Percentiles rank a stretch among this genome's conserved stretches.
Conservation (phyloP, 2,329 filamentous ascomycete genomes). For the Didymella pinodella region DNA sequence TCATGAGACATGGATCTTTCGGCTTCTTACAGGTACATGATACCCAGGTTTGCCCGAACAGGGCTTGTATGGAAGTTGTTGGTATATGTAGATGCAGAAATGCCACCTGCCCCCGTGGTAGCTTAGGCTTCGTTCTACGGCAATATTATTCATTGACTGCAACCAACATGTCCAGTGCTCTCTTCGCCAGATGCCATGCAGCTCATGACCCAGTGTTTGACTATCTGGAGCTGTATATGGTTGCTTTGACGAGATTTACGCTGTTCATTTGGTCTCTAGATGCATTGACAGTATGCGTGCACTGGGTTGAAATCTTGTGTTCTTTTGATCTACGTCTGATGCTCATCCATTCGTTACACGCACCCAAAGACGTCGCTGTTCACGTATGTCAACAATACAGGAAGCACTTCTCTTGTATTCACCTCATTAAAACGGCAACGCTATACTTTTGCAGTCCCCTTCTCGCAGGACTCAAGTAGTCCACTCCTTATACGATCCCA, state of each 20-base stretch:
- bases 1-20: slow-evolving; percentile 26
- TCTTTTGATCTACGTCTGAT: background rate
- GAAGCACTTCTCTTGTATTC: background rate
- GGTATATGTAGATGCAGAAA: slow-evolving; percentile 10
- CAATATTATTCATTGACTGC: slow-evolving; percentile 12
- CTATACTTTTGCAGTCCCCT: background rate
- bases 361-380: background rate
- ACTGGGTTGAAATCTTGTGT: no score
- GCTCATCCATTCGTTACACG: background rate
- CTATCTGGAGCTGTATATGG: background rate
- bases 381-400: background rate
- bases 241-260: background rate
- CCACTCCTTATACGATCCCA: slow-evolving; percentile 53
- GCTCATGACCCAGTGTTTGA: no score
- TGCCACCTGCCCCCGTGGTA: slow-evolving; percentile 1
- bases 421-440: background rate
- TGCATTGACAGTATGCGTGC: no score
- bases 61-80: slow-evolving; percentile 7
- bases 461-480: slow-evolving; percentile 15
- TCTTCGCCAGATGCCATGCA: background rate
- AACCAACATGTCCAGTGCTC: background rate
- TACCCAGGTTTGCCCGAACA: slow-evolving; percentile 34
- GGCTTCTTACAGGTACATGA: slow-evolving; percentile 36
- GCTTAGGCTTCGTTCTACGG: slow-evolving; percentile 6
- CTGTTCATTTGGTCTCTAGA: background rate